Evolutionary conservation across 139 green algal species (phyloP).

Genomic region (Deuterostichococcus epilithicus): DNA sequence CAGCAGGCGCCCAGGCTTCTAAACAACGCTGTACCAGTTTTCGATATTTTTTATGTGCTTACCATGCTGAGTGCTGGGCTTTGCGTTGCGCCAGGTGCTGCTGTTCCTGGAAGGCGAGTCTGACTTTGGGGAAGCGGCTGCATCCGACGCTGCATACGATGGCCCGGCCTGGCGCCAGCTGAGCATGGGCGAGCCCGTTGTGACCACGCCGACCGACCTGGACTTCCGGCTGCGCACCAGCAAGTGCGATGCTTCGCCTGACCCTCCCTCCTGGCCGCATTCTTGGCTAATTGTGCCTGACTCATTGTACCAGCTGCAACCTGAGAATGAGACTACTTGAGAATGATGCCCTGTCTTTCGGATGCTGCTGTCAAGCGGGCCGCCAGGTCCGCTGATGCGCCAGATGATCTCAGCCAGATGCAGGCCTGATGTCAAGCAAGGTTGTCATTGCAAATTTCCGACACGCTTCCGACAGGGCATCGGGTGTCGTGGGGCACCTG

Average conservation of each 20-base stretch:
- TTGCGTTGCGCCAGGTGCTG: background rate
- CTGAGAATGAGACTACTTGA: too few relatives aligned
- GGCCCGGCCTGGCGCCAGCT: background rate
- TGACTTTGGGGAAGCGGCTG: background rate
- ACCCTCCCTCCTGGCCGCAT: too few relatives aligned
- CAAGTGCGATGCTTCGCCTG: background rate
- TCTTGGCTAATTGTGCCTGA: too few relatives aligned
- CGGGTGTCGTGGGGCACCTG: background rate
- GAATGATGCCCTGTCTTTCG: background rate
- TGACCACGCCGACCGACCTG: background rate
- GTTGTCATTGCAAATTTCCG: background rate
- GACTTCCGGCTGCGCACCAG: background rate
- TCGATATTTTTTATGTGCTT: too few relatives aligned
- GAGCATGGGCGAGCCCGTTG: background rate
- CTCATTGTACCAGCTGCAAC: background rate
- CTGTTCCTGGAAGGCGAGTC: background rate
- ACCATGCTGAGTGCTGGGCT: too few relatives aligned
- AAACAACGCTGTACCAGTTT: too few relatives aligned
- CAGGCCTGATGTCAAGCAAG: background rate
- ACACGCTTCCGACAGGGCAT: background rate
- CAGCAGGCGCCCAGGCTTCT: too few relatives aligned
- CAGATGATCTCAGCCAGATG: background rate
- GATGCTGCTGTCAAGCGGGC: background rate
- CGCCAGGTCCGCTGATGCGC: too few relatives aligned
- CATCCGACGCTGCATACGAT: background rate